These are phyloP conservation scores for Pascua sp. DNA, from an alignment of 1,284 basidiomycete genomes.

Conservation along the genomic window DNA sequence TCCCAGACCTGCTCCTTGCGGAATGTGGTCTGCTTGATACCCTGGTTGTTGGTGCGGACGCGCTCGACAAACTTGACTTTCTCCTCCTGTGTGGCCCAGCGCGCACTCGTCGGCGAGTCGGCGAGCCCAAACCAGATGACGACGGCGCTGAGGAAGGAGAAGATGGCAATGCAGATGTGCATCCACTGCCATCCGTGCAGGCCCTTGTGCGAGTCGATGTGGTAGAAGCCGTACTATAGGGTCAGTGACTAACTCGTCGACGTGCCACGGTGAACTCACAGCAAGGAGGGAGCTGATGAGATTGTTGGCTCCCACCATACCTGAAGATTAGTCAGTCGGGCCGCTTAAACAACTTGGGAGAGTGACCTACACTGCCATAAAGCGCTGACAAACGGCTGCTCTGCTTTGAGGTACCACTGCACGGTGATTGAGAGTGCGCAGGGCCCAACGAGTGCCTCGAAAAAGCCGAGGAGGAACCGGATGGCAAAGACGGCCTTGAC, in stretches of 20 bases:
- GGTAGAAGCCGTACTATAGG: conserved; percentile 33
- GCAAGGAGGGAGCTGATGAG: conserved; percentile 4
- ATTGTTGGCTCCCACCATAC: conserved; percentile 15
- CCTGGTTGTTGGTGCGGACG: conserved; percentile 35
- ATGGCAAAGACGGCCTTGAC: conserved; percentile 55
- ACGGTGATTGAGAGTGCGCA: conserved; percentile 24
- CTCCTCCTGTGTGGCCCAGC: conserved; percentile 29
- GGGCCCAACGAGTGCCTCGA: conserved; percentile 31
- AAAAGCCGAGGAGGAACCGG: conserved; percentile 30
- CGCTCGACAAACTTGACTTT: conserved; percentile 33
- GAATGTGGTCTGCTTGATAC: conserved; percentile 31
- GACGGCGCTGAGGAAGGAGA: conserved; percentile 11
- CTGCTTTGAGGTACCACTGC: conserved; percentile 22
- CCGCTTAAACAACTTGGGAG: too few relatives aligned
- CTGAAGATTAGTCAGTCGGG: too few relatives aligned
- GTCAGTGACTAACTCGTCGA: too few relatives aligned
- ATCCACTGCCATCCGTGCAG: conserved; percentile 36
- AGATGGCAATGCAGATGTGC: conserved; percentile 20
- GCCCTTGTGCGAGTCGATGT: too few relatives aligned
- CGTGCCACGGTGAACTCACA: too few relatives aligned
- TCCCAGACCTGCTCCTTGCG: conserved; percentile 26
- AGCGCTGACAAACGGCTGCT: conserved; percentile 18
- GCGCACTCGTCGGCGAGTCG: conserved; percentile 27
- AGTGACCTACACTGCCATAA: conserved; percentile 1
- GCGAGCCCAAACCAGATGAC: conserved; percentile 27